Evolutionary conservation across 1,284 basidiomycete species (phyloP), one percentile per base, ranked within the genome.

Genomic region (Prillingera fragicola): DNA sequence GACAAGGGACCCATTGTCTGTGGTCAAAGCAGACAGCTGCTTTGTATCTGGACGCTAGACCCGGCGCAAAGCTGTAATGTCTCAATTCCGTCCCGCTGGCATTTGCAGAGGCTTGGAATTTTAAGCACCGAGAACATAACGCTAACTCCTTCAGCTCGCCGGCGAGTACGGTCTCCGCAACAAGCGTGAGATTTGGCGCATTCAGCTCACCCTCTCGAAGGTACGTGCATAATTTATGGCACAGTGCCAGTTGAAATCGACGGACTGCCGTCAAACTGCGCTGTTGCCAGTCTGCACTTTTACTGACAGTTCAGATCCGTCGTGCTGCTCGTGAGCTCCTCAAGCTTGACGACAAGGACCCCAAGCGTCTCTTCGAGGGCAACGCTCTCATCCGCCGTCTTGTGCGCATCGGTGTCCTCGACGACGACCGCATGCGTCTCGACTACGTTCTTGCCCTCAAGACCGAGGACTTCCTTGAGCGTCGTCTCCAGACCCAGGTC

Each of bases 161-260:
- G 94, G 94, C 77, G 95, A 99, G 80, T 98, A 94, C 80, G 94
- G 94, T 76, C 88, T 98, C 68, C 88, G 92, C 75, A 98, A 97
- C 87, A 99, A 99, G 83, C 87, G 90, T 70, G 94, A 99, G 80
- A 97, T 98, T 78, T 98, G 94, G 94, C 88, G 95, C 71, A 97
- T 99, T 74, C 84, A 91, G 72, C 84, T 98, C 69, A 84, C 84
- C 70, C 84, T 99, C 51, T 98, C 95, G 71, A 97, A 99, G 60
- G 65, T 65, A 40, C 51, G 63, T 51, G 7, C 10, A n/a, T n/a
- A n/a, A n/a, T n/a, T n/a, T n/a, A n/a, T n/a, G n/a, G n/a, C n/a
- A n/a, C n/a, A n/a, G n/a, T n/a, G n/a, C n/a, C n/a, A n/a, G n/a
- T n/a, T n/a, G n/a, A n/a, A n/a, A n/a, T n/a, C n/a, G n/a, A n/a